These are phyloP conservation scores for Chaetoceros tenuissimus DNA, from an alignment of 108 stramenopile species.

Conservation along the genomic window DNA sequence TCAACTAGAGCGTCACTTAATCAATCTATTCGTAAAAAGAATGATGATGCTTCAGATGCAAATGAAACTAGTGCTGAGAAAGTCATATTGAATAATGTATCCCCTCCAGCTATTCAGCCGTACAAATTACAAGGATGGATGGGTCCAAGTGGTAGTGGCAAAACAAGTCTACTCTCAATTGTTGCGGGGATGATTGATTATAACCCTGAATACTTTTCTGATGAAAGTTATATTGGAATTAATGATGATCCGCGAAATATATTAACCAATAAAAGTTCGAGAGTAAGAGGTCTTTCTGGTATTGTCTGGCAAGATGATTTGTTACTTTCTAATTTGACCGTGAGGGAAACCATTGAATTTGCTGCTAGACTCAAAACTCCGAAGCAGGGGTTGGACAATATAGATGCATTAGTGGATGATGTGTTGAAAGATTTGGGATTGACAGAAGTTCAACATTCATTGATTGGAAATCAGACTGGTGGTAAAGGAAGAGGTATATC, in stretches of 20 bases:
- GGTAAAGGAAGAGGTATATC: conserved; percentile 47
- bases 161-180: conserved; percentile 54
- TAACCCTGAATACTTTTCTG: conserved; percentile 24
- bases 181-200: conserved; percentile 36
- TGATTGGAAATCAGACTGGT: conserved; percentile 41
- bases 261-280: conserved; percentile 8
- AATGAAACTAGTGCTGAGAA: conserved; percentile 7
- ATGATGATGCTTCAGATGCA: background rate
- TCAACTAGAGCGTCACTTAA: background rate
- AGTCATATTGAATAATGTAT: conserved; percentile 39
- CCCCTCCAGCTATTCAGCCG: conserved; percentile 41
- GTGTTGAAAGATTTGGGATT: conserved; percentile 53
- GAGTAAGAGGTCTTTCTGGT: conserved; percentile 65
- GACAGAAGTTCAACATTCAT: conserved; percentile 35
- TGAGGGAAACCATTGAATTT: conserved; percentile 72
- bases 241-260: conserved; percentile 31
- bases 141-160: conserved; percentile 69
- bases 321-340: conserved; percentile 69
- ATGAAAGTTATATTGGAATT: conserved; percentile 33
- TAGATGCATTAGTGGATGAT: conserved; percentile 43
- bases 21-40: background rate
- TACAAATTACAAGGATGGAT: conserved; percentile 67
- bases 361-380: conserved; percentile 72
- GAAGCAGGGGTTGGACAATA: conserved; percentile 10
- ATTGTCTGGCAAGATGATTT: conserved; percentile 88